Evolutionary conservation across 331 rosid species (phyloP).

Genomic region (Quercus lobata): DNA sequence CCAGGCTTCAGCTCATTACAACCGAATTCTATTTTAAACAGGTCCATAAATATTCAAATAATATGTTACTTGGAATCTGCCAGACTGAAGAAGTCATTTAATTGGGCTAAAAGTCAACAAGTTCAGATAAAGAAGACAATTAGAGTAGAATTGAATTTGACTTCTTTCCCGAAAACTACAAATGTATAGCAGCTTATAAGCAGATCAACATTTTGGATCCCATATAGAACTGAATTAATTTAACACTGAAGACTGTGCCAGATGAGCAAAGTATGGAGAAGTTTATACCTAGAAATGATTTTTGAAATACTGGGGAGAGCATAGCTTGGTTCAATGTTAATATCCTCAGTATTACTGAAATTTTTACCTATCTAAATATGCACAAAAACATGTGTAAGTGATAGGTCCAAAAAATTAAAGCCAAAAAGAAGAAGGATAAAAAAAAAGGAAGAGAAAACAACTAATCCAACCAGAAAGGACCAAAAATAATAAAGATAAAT

Average conservation of each 20-base stretch:
- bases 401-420: not conserved
- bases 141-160: too few species aligned
- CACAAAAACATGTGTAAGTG: not conserved
- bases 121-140: not conserved
- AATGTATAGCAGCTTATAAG: not conserved
- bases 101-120: not conserved
- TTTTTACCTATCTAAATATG: not conserved
- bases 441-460: not conserved
- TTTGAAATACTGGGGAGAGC: not conserved
- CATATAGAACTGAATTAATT: not conserved
- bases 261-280: not conserved
- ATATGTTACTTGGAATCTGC: not conserved
- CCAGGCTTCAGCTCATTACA: too few species aligned
- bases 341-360: not conserved
- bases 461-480: not conserved
- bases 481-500: not conserved
- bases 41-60: not conserved
- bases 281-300: constrained; percentile 2
- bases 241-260: not conserved
- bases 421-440: not conserved
- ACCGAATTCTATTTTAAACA: not conserved
- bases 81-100: not conserved
- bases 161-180: not conserved
- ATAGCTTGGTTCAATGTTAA: not conserved
- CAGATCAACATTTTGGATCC: not conserved